Percentiles rank a stretch among this genome's conserved stretches.
Conservation (phyloP, 2,329 filamentous ascomycete genomes). For the Penicillium oxalicum region DNA sequence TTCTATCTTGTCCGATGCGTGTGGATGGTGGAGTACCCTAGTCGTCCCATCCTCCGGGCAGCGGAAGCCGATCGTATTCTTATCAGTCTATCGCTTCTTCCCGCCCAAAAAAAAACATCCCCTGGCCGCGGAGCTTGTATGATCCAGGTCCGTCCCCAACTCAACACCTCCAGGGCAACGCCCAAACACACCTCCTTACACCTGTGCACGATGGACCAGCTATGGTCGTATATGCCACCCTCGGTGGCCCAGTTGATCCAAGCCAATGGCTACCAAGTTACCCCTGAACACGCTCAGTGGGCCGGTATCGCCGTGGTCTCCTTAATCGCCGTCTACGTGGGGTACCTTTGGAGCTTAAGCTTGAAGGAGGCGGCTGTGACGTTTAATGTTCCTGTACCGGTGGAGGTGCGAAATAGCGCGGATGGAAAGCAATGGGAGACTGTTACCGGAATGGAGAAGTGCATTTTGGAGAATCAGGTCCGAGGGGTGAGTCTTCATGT, state of each 20-base stretch:
- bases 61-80: neutral
- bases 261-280: slow-evolving; percentile 10
- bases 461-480: slow-evolving; percentile 34
- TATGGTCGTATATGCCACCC: slow-evolving; percentile 19
- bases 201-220: slow-evolving; percentile 21
- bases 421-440: slow-evolving; percentile 33
- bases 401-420: slow-evolving; percentile 29
- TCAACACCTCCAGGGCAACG: slow-evolving; percentile 5
- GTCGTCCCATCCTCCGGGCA: neutral
- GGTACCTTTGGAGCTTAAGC: slow-evolving; percentile 27
- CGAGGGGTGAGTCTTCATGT: slow-evolving; percentile 30
- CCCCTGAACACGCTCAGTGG: slow-evolving; percentile 18
- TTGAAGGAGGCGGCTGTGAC: slow-evolving; percentile 30
- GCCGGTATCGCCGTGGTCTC: slow-evolving; percentile 26
- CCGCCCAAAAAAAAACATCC: slow-evolving; percentile 9
- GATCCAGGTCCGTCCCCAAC: slow-evolving; percentile 35
- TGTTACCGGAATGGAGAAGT: slow-evolving; percentile 28
- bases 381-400: slow-evolving; percentile 36
- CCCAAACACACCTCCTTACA: slow-evolving; percentile 12
- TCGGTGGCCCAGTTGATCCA: slow-evolving; percentile 17
- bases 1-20: too few species aligned
- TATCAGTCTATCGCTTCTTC: slow-evolving; percentile 12
- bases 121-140: neutral
- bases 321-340: slow-evolving; percentile 26
- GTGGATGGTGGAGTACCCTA: too few species aligned